Evolutionary conservation across 2,329 filamentous ascomycete genomes (phyloP).

Genomic region (Aspergillus neotritici): DNA sequence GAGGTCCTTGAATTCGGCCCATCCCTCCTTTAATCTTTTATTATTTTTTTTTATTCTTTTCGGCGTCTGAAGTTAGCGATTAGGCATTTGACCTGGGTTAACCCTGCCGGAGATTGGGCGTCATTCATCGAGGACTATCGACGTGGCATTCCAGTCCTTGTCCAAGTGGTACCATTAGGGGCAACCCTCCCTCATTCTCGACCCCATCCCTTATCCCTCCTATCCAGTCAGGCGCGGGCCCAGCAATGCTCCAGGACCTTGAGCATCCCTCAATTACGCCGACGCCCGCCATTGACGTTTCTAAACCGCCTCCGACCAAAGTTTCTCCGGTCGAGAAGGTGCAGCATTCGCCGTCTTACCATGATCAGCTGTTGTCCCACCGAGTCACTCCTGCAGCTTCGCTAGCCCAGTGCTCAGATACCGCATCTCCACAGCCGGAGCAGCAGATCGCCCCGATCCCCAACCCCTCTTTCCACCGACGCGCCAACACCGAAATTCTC

Average conservation of each 20-base stretch:
- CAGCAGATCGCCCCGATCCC: constrained; percentile 11
- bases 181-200: constrained; percentile 18
- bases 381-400: constrained; percentile 11
- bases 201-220: constrained; percentile 12
- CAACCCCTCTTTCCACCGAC: constrained; percentile 25
- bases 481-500: constrained; percentile 30
- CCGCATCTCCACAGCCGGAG: constrained; percentile 10
- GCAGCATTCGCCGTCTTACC: constrained; percentile 9
- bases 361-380: constrained; percentile 11
- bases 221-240: constrained; percentile 13
- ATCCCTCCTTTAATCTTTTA: neutral
- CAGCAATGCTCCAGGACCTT: constrained; percentile 15
- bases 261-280: constrained; percentile 15
- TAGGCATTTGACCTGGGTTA: constrained; percentile 8
- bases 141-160: constrained; percentile 30
- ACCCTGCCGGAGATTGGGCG: constrained; percentile 16
- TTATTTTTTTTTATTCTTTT: constrained; percentile 4
- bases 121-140: constrained; percentile 12
- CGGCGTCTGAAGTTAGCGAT: constrained; percentile 2
- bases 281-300: constrained; percentile 12
- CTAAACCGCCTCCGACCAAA: constrained; percentile 9
- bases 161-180: constrained; percentile 16
- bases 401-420: constrained; percentile 13
- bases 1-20: neutral
- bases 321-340: constrained; percentile 10